phyloP scores from a whole-genome alignment of 495 filamentous ascomycete species.

The Podospora australis region DNA sequence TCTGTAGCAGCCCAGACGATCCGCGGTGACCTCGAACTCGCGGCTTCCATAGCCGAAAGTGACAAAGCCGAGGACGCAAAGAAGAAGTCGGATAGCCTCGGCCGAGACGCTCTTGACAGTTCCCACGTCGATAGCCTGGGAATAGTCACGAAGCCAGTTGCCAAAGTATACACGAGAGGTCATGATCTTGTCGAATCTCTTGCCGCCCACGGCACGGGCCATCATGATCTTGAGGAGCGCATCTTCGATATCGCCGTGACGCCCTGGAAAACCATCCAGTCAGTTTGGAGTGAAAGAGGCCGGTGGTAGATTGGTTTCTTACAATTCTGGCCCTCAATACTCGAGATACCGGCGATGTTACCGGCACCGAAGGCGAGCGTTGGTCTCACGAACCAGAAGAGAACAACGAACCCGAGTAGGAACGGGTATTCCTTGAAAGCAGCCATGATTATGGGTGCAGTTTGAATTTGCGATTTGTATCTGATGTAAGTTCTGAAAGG shows the following conservation, averaged over 20 bases:
- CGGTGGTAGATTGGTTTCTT: too few species aligned
- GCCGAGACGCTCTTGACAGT: constrained; percentile 82
- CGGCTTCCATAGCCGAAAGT: constrained; percentile 76
- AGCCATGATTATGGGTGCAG: constrained; percentile 30
- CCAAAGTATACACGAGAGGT: constrained; percentile 84
- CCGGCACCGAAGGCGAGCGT: constrained; percentile 80
- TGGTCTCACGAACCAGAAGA: constrained; percentile 56
- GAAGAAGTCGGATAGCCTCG: constrained; percentile 79
- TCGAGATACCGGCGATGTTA: constrained; percentile 70
- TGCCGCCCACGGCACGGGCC: constrained; percentile 68
- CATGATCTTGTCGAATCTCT: constrained; percentile 82
- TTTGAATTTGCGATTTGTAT: background rate
- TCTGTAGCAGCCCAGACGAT: constrained; percentile 81
- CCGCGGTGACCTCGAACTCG: constrained; percentile 86
- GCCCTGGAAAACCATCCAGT: constrained; percentile 43
- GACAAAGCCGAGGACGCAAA: constrained; percentile 55
- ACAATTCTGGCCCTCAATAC: constrained; percentile 77
- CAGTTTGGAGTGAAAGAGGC: background rate
- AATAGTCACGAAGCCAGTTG: constrained; percentile 86
- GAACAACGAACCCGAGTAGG: constrained; percentile 43
- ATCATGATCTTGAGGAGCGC: constrained; percentile 67
- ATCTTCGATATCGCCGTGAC: constrained; percentile 95
- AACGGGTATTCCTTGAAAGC: constrained; percentile 35
- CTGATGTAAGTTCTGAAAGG: background rate
- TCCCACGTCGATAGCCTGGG: constrained; percentile 77